Evolutionary conservation across 192 early-diverging fungal genomes (phyloP).

Genomic region (Gaertneriomyces semiglobifer): DNA sequence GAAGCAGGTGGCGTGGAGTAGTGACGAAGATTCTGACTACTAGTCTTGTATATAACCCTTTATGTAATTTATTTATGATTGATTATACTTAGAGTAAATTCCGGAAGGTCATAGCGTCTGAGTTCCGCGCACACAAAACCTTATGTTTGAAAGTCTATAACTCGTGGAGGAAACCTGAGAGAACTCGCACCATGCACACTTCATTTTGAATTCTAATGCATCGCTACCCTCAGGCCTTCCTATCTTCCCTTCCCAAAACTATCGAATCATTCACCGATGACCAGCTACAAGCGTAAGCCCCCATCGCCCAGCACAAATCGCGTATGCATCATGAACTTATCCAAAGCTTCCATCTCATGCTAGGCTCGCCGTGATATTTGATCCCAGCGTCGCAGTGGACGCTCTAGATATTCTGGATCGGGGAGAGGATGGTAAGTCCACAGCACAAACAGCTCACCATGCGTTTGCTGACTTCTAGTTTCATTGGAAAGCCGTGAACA

Average conservation of each 20-base stretch:
- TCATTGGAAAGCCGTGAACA: neutral
- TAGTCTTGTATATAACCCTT: too few species aligned
- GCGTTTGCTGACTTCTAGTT: neutral
- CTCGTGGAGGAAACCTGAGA: neutral
- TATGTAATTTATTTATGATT: too few species aligned
- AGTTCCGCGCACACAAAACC: neutral
- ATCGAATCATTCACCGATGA: neutral
- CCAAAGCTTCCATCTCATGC: neutral
- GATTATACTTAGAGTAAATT: neutral
- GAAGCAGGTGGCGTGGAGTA: constrained; percentile 14
- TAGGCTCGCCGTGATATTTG: constrained; percentile 8
- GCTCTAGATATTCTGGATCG: neutral
- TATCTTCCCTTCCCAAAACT: neutral
- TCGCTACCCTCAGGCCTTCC: neutral
- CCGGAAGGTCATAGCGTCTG: neutral
- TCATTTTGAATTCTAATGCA: neutral
- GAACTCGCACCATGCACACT: neutral
- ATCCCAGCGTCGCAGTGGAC: neutral
- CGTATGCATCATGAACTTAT: neutral
- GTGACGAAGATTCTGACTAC: too few species aligned
- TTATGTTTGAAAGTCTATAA: neutral
- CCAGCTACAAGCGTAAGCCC: constrained; percentile 1
- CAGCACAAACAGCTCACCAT: neutral
- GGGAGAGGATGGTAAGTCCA: neutral
- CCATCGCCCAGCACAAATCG: neutral